These are phyloP conservation scores for Solanum peruvianum DNA, from an alignment of 257 asterid species.

Conservation along the genomic window DNA sequence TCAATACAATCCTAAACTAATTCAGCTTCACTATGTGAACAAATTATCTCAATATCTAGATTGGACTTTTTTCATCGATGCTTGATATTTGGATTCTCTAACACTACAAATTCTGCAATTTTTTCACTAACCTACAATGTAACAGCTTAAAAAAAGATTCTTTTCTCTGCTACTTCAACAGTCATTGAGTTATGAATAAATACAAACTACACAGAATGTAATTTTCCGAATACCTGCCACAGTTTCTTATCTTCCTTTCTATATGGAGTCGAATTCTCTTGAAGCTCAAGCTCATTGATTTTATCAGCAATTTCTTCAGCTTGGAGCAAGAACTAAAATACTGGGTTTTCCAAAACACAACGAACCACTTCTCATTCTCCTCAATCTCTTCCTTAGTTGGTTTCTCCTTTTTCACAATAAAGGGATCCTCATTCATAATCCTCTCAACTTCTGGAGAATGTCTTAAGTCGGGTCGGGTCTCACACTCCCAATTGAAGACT, in stretches of 20 bases:
- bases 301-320: slow-evolving; percentile 80
- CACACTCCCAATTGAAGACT: slow-evolving; percentile 65
- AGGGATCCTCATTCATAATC: slow-evolving; percentile 57
- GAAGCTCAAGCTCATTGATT: slow-evolving; percentile 62
- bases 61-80: no score
- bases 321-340: slow-evolving; percentile 53
- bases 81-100: background rate
- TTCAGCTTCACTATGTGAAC: background rate
- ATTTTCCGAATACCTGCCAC: slow-evolving; percentile 49
- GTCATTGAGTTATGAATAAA: background rate
- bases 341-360: slow-evolving; percentile 52
- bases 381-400: slow-evolving; percentile 64
- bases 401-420: slow-evolving; percentile 63
- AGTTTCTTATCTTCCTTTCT: slow-evolving; percentile 55
- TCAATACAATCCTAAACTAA: background rate
- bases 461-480: slow-evolving; percentile 70
- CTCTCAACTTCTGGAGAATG: slow-evolving; percentile 70
- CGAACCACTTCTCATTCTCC: slow-evolving; percentile 82
- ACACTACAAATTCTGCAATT: background rate
- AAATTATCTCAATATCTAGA: background rate
- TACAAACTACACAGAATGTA: background rate
- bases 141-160: background rate
- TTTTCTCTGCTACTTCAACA: background rate
- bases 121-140: background rate
- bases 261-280: slow-evolving; percentile 56